Conservation (phyloP, 371 early-diverging fungal species). For the Syncephalastrum sp. region DNA sequence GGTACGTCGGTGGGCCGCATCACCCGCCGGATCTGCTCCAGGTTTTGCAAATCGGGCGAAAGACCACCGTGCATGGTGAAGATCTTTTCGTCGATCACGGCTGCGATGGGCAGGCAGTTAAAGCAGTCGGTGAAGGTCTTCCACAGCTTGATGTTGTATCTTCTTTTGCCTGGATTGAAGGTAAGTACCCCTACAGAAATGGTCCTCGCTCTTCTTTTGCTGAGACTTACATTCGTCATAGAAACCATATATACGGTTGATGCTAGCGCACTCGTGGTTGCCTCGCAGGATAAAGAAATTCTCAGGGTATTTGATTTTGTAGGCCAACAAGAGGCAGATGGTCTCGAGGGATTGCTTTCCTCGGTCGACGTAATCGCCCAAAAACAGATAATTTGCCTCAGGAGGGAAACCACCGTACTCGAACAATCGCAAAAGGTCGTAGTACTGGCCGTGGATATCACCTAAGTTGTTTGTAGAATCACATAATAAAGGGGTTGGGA, state of each 20-base stretch:
- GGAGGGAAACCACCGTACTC: slow-evolving; percentile 87
- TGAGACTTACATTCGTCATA: slow-evolving; percentile 91
- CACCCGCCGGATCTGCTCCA: slow-evolving; percentile 90
- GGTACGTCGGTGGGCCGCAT: slow-evolving; percentile 95
- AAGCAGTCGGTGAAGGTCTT: slow-evolving; percentile 93
- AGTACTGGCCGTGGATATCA: slow-evolving; percentile 94
- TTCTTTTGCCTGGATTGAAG: slow-evolving; percentile 66
- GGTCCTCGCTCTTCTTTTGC: too few relatives aligned
- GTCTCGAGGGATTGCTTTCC: slow-evolving; percentile 96
- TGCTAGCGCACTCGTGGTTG: slow-evolving; percentile 96
- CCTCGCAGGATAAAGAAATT: slow-evolving; percentile 95
- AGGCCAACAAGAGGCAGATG: slow-evolving; percentile 87
- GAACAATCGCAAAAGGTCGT: slow-evolving; percentile 86
- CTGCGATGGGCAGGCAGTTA: slow-evolving; percentile 93
- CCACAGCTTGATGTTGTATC: slow-evolving; percentile 94
- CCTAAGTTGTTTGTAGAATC: slow-evolving; percentile 33
- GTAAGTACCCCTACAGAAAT: background rate
- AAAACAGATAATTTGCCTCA: slow-evolving; percentile 85
- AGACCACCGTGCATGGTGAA: slow-evolving; percentile 98
- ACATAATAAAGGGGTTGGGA: background rate
- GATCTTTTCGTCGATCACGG: slow-evolving; percentile 91
- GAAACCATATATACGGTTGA: slow-evolving; percentile 97
- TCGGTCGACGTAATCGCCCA: slow-evolving; percentile 97
- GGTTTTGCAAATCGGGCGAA: slow-evolving; percentile 82
- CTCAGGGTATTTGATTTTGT: slow-evolving; percentile 94